These are phyloP conservation scores for Hydnomerulius pinastri DNA, from an alignment of 768 basidiomycete species.

Conservation along the genomic window DNA sequence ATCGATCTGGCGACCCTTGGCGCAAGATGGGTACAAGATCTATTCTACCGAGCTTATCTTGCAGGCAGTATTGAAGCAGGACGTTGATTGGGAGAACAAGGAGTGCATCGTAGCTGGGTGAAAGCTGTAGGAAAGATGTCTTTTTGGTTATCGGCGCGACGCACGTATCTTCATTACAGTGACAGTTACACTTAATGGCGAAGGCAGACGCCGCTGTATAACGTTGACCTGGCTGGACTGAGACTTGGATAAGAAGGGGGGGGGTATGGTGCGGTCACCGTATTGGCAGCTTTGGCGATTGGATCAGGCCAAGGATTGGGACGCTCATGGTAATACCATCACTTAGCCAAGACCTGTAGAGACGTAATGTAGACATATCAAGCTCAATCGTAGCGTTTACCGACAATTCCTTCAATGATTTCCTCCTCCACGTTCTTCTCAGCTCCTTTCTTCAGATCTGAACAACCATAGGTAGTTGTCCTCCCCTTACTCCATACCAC, in stretches of 20 bases:
- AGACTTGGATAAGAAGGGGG: no score
- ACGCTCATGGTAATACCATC: no score
- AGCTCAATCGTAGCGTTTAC: constrained; percentile 56
- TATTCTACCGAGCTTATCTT: constrained; percentile 72
- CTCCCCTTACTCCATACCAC: constrained; percentile 52
- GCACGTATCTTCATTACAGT: no score
- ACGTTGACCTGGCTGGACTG: no score
- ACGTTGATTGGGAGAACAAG: constrained; percentile 61
- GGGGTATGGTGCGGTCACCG: no score
- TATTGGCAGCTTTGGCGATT: no score
- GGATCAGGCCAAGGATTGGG: no score
- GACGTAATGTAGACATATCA: neutral
- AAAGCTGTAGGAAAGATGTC: neutral
- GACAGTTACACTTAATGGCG: no score
- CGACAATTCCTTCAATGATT: constrained; percentile 51
- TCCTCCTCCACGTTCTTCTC: constrained; percentile 55
- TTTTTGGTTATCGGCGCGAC: no score
- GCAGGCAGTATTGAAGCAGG: constrained; percentile 62
- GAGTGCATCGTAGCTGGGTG: constrained; percentile 21
- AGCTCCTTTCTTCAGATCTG: constrained; percentile 38
- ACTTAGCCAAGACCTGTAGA: no score
- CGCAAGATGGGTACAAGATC: constrained; percentile 50
- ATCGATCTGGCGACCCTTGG: constrained; percentile 66
- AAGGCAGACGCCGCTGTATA: no score
- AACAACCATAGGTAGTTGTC: constrained; percentile 52